phyloP scores from a whole-genome alignment of 768 basidiomycete species.

The Clitopilus passeckerianus region DNA sequence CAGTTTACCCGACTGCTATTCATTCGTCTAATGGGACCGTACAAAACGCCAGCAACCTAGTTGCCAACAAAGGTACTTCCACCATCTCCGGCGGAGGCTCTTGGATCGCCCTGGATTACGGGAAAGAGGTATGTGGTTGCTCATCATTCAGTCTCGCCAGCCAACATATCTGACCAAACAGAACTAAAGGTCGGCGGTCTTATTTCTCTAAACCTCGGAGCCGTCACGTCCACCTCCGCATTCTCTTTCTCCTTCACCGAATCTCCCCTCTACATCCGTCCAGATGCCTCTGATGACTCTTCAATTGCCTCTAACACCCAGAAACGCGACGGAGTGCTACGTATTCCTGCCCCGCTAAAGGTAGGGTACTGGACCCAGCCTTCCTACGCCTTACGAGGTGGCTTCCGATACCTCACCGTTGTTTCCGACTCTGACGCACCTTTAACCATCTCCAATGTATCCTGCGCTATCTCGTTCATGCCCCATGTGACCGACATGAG shows the following conservation, averaged over 20 bases:
- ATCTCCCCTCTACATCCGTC: slow-evolving; percentile 49
- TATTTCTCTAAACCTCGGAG: slow-evolving; percentile 41
- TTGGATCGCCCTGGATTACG: slow-evolving; percentile 52
- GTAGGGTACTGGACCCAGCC: slow-evolving; percentile 47
- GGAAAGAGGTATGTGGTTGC: slow-evolving; percentile 30
- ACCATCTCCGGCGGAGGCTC: slow-evolving; percentile 34
- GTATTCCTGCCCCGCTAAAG: slow-evolving; percentile 28
- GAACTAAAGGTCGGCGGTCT: slow-evolving; percentile 45
- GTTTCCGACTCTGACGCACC: slow-evolving; percentile 26
- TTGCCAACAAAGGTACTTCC: slow-evolving; percentile 28
- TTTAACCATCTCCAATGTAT: slow-evolving; percentile 42
- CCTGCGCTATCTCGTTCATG: slow-evolving; percentile 48
- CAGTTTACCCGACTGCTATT: slow-evolving; percentile 37
- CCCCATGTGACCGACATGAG: slow-evolving; percentile 45
- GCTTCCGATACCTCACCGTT: slow-evolving; percentile 50
- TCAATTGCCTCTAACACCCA: slow-evolving; percentile 39
- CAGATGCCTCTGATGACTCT: slow-evolving; percentile 49
- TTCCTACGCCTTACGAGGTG: slow-evolving; percentile 37
- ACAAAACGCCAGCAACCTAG: slow-evolving; percentile 22
- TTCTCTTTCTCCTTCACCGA: slow-evolving; percentile 55
- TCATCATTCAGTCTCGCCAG: background rate
- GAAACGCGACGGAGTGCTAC: slow-evolving; percentile 37
- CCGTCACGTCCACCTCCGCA: slow-evolving; percentile 23
- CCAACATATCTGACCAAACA: background rate
- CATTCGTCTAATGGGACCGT: slow-evolving; percentile 31